A percentile compares a stretch with the other conserved stretches of the same genome.
These are phyloP conservation scores for Fusarium sp. DNA, from an alignment of 2,329 filamentous ascomycete species.

Conservation along the genomic window DNA sequence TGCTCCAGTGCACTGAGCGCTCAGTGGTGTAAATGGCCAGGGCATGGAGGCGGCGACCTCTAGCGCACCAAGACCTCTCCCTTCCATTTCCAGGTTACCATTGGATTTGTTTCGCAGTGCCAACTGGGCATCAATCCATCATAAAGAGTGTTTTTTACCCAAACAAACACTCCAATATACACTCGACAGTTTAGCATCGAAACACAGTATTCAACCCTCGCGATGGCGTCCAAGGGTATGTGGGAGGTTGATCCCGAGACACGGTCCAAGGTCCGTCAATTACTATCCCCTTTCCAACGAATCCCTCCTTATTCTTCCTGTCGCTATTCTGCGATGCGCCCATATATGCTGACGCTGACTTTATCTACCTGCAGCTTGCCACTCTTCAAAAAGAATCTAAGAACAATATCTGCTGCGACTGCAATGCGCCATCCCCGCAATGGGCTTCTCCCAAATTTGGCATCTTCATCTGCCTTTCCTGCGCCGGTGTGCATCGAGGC, in stretches of 20 bases:
- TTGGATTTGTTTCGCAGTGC: constrained; percentile 26
- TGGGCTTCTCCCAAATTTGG: constrained; percentile 98
- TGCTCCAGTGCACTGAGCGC: constrained; percentile 29
- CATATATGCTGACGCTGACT: constrained; percentile 30
- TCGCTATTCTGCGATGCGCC: constrained; percentile 10
- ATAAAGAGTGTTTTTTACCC: constrained; percentile 10
- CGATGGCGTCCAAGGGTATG: constrained; percentile 82
- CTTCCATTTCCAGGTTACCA: constrained; percentile 38
- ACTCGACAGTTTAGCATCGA: constrained; percentile 17
- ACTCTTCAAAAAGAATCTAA: constrained; percentile 91
- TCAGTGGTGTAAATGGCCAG: constrained; percentile 34
- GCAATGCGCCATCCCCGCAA: constrained; percentile 94
- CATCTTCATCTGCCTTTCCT: constrained; percentile 98
- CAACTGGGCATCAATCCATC: constrained; percentile 39
- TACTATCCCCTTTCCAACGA: constrained; percentile 23
- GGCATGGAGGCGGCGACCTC: constrained; percentile 23
- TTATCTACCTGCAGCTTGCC: constrained; percentile 76
- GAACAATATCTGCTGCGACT: constrained; percentile 95
- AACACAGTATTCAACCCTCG: constrained; percentile 24
- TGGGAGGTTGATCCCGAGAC: constrained; percentile 99
- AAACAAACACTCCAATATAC: constrained; percentile 6
- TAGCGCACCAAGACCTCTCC: constrained; percentile 35
- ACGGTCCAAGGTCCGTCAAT: constrained; percentile 82
- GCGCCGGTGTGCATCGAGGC: constrained; percentile 93
- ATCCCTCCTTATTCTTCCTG: constrained; percentile 4